Conservation (phyloP, 768 basidiomycete species). For the Guyanaporus albipodus region DNA sequence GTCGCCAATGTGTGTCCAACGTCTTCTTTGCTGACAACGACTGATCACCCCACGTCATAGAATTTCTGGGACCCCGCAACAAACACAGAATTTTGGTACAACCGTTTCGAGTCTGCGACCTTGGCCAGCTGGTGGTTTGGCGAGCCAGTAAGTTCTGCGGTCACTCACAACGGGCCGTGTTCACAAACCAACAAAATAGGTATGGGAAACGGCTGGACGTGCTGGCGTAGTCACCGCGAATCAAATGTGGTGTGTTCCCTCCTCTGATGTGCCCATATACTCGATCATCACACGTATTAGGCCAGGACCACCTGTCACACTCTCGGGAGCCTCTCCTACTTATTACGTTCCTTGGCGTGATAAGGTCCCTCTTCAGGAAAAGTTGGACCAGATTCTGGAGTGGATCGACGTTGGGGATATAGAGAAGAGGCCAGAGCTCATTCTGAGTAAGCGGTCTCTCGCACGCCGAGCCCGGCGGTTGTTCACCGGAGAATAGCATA, state of each 20-base stretch:
- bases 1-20: constrained; percentile 67
- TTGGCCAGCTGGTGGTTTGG: constrained; percentile 81
- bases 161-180: background rate
- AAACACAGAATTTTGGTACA: constrained; percentile 67
- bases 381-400: constrained; percentile 71
- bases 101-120: constrained; percentile 56
- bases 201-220: constrained; percentile 86
- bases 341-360: constrained; percentile 82
- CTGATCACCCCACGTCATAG: constrained; percentile 34
- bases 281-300: constrained; percentile 32
- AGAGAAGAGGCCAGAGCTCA: constrained; percentile 68
- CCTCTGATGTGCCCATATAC: background rate
- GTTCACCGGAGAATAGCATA: constrained; percentile 47
- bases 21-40: background rate
- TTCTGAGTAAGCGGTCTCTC: constrained; percentile 50
- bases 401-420: constrained; percentile 77
- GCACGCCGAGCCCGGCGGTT: background rate
- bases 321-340: constrained; percentile 58
- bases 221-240: constrained; percentile 76
- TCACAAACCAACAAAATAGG: constrained; percentile 39
- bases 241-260: constrained; percentile 76
- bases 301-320: constrained; percentile 79
- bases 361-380: constrained; percentile 49
- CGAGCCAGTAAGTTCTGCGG: constrained; percentile 66
- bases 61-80: constrained; percentile 82